Percentiles rank a stretch among this genome's conserved stretches.
phyloP scores from a whole-genome alignment of 192 early-diverging fungal genomes.

The Gryganskiella cystojenkinii region DNA sequence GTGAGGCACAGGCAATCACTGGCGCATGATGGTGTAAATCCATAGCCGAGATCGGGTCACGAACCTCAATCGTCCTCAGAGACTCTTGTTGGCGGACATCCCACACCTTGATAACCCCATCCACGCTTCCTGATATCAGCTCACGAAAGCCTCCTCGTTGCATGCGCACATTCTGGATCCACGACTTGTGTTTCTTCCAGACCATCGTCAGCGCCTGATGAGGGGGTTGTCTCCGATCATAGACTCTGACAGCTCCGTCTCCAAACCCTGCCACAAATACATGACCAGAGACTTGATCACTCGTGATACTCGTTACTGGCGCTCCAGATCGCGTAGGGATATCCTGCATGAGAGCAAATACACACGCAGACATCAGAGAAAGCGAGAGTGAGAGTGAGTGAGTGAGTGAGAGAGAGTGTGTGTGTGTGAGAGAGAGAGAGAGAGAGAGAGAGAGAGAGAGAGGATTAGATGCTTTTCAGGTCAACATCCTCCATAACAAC shows the following conservation, averaged over 20 bases:
- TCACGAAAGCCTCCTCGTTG: conserved; percentile 65
- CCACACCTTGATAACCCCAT: conserved; percentile 71
- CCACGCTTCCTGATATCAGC: conserved; percentile 72
- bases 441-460: too few relatives aligned
- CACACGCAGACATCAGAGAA: too few relatives aligned
- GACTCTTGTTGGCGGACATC: conserved; percentile 64
- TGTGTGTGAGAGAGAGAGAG: too few relatives aligned
- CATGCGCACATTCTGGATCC: conserved; percentile 67
- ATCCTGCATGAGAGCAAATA: too few relatives aligned
- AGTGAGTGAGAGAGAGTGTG: too few relatives aligned
- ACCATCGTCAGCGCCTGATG: conserved; percentile 65
- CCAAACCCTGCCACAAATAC: conserved; percentile 78
- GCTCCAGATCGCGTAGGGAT: conserved; percentile 65
- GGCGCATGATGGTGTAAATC: conserved; percentile 70
- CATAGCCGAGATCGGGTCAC: conserved; percentile 56
- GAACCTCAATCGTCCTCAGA: conserved; percentile 52
- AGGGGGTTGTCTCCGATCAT: conserved; percentile 69
- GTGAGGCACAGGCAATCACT: conserved; percentile 62
- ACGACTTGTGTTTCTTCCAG: conserved; percentile 71
- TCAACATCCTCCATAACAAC: too few relatives aligned
- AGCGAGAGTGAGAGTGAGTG: too few relatives aligned
- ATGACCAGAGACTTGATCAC: conserved; percentile 70
- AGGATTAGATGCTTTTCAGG: too few relatives aligned
- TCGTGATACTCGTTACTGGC: conserved; percentile 72
- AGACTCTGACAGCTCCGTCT: conserved; percentile 77